Conservation (phyloP, 257 asterid species). For the Capsicum rhomboideum region DNA sequence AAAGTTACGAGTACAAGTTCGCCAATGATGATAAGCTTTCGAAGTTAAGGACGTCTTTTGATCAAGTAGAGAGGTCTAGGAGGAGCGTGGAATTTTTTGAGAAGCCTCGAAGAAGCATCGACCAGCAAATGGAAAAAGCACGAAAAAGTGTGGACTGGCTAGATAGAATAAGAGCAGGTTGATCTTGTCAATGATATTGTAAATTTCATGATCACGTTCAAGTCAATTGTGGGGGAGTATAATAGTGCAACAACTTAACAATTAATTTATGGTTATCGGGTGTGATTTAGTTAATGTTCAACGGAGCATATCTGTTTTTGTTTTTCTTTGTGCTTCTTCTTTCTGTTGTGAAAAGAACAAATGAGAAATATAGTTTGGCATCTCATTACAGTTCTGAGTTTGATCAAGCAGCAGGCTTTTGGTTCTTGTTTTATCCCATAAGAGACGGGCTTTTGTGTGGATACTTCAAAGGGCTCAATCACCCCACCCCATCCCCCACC, state of each 20-base stretch:
- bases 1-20: constrained; percentile 23
- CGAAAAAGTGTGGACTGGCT: constrained; percentile 54
- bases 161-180: constrained; percentile 35
- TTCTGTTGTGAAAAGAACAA: not conserved
- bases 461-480: no score
- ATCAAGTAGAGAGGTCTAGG: constrained; percentile 41
- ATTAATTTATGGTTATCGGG: constrained; percentile 7
- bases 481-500: no score
- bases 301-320: not conserved
- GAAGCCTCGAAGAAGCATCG: constrained; percentile 46
- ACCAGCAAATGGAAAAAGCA: constrained; percentile 38
- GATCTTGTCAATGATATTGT: constrained; percentile 5
- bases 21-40: constrained; percentile 33
- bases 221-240: constrained; percentile 1
- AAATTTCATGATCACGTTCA: constrained; percentile 8
- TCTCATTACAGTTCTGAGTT: not conserved
- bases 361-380: not conserved
- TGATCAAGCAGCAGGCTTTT: not conserved
- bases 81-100: constrained; percentile 41
- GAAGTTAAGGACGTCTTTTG: constrained; percentile 30
- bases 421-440: no score
- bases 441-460: no score
- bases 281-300: constrained; percentile 6
- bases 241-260: not conserved
- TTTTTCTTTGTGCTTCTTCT: not conserved